Evolutionary conservation across 2,329 filamentous ascomycete genomes (phyloP).

Genomic region (Epichloe scottii): DNA sequence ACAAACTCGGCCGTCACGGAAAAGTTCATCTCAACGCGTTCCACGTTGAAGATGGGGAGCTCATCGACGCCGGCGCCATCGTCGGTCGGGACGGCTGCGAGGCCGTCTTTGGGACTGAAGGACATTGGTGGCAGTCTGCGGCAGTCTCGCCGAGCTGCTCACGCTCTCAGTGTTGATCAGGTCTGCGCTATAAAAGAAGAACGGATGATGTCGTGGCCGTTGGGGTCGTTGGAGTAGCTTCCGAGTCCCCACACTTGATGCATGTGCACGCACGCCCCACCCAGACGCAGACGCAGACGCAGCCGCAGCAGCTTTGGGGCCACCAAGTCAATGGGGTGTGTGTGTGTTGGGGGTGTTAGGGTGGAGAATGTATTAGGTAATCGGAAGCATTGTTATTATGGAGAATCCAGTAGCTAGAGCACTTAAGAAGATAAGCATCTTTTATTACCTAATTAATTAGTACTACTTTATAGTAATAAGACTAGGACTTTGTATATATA

Average conservation of each 20-base stretch:
- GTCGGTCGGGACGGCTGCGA: constrained; percentile 52
- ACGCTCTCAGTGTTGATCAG: background rate
- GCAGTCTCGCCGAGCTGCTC: background rate
- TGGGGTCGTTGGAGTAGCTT: background rate
- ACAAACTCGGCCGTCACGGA: constrained; percentile 91
- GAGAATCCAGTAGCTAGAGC: too few species aligned
- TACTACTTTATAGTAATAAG: too few species aligned
- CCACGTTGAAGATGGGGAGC: constrained; percentile 87
- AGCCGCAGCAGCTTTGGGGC: too few species aligned
- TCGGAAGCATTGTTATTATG: too few species aligned
- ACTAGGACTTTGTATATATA: too few species aligned
- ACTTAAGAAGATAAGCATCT: too few species aligned
- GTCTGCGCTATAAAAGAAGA: background rate
- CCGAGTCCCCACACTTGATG: background rate
- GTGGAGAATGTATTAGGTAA: too few species aligned
- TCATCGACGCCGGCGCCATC: constrained; percentile 46
- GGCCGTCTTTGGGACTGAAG: constrained; percentile 43
- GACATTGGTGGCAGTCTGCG: constrained; percentile 19
- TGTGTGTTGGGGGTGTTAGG: too few species aligned
- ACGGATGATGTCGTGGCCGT: background rate
- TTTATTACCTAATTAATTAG: too few species aligned
- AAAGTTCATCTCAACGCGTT: constrained; percentile 87
- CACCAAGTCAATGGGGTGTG: too few species aligned
- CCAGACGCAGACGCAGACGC: background rate
- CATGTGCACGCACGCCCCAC: too few species aligned